Evolutionary conservation across 2,329 filamentous ascomycete genomes (phyloP).

Genomic region (Teratosphaeria nubilosa): DNA sequence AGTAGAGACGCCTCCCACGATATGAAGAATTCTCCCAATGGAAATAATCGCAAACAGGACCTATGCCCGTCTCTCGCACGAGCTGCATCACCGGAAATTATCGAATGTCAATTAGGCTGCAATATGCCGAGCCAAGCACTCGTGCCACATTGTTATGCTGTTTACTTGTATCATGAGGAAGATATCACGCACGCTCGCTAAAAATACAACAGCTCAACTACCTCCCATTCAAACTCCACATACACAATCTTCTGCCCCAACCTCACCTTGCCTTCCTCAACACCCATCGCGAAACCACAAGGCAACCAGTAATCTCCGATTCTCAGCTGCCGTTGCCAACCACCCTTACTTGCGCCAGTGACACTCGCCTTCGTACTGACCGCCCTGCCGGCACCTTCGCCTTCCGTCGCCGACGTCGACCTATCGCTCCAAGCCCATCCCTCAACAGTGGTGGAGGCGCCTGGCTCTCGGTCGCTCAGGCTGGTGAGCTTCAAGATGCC

Average conservation of each 20-base stretch:
- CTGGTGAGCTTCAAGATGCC: constrained; percentile 39
- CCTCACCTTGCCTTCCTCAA: constrained; percentile 18
- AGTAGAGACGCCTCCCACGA: too few species aligned
- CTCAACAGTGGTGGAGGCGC: constrained; percentile 37
- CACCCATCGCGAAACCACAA: constrained; percentile 27
- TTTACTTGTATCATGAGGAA: background rate
- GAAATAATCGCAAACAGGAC: too few species aligned
- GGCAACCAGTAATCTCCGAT: constrained; percentile 32
- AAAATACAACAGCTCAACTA: constrained; percentile 25
- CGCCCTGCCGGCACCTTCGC: background rate
- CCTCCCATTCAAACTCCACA: constrained; percentile 28
- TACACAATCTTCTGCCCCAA: constrained; percentile 24
- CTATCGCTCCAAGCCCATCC: constrained; percentile 40
- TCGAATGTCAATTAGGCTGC: too few species aligned
- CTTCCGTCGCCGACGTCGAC: background rate
- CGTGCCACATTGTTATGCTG: background rate
- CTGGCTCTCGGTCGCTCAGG: background rate
- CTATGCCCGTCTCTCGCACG: too few species aligned
- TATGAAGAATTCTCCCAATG: too few species aligned
- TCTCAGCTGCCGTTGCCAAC: constrained; percentile 29
- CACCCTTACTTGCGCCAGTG: constrained; percentile 5
- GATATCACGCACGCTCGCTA: background rate
- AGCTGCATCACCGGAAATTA: too few species aligned
- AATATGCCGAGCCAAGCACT: too few species aligned
- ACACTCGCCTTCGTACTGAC: constrained; percentile 1